A percentile compares a stretch with the other conserved stretches of the same genome.
These are phyloP conservation scores for Podospora fimiseda DNA, from an alignment of 495 filamentous ascomycete genomes.

Conservation along the genomic window DNA sequence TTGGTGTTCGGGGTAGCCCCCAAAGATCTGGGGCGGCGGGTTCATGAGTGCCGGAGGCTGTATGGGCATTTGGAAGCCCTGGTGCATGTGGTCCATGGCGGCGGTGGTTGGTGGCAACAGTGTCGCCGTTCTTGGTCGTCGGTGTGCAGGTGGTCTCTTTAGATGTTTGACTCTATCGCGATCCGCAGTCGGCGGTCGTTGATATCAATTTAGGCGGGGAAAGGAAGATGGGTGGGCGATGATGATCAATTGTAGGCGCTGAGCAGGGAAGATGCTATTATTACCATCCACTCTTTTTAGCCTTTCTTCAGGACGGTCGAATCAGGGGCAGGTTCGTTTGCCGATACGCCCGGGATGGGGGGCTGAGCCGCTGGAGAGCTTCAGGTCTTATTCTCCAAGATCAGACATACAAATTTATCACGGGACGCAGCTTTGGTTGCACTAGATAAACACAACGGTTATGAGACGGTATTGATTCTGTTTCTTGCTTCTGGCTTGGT, in stretches of 20 bases:
- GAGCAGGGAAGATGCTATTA: slow-evolving; percentile 20
- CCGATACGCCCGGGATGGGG: slow-evolving; percentile 16
- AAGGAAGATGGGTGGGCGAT: slow-evolving; percentile 1
- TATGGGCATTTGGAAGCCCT: slow-evolving; percentile 47
- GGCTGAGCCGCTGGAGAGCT: slow-evolving; percentile 18
- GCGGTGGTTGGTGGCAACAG: slow-evolving; percentile 10
- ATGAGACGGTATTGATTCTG: not conserved
- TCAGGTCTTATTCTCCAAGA: not conserved
- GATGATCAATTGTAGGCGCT: slow-evolving; percentile 13
- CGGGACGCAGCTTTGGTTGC: too few species aligned
- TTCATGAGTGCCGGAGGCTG: slow-evolving; percentile 54
- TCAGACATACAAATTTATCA: slow-evolving; percentile 1
- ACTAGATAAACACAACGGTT: too few species aligned
- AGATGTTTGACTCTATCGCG: not conserved
- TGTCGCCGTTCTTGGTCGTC: not conserved
- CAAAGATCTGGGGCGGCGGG: slow-evolving; percentile 66
- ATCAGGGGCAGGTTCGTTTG: slow-evolving; percentile 15
- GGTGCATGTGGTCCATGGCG: slow-evolving; percentile 44
- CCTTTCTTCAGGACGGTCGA: slow-evolving; percentile 10
- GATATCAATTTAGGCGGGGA: not conserved
- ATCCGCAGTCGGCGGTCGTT: not conserved
- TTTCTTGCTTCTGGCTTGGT: not conserved
- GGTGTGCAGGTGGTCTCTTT: not conserved
- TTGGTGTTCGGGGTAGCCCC: slow-evolving; percentile 44
- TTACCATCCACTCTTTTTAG: slow-evolving; percentile 18